Base-by-base conservation (phyloP, 2,329 filamentous ascomycete species). In the Dactylellina sp. region DNA sequence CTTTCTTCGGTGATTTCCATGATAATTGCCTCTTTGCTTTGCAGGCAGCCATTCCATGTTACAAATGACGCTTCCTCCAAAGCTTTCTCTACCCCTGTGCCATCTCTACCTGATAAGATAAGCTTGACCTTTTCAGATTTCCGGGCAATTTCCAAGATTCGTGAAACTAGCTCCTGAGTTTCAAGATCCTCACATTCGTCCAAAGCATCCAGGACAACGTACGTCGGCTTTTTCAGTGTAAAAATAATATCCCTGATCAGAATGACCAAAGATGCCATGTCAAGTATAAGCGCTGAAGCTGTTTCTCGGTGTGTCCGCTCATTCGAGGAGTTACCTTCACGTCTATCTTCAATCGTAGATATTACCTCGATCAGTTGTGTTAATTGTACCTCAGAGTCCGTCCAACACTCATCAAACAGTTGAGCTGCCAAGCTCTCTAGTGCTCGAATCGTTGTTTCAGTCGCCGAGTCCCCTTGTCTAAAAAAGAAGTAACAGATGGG, bases 401-500 rank as follows among this genome's bases (percentile, higher is more conserved):
- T 47, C 28, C 66, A 22, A n/a, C 61, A 66, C 22, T 74, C 70
- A 14, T 74, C 61, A 16, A 74, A 74, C 18, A 74, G 16, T n/a
- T 74, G 70, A 14, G 70, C 25, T 1, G 56, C 60, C 7, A 74
- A 49, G 28, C 61, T 74, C n/a, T 24, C 49, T 6, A 65, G 55
- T 12, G 70, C 70, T 1, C 70, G 60, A 7, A 32, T 18, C 9
- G n/a, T 35, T 24, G 18, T 61, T 24, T 74, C 61, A 6, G 70
- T 74, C 9, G 24, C 57, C 7, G 65, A 60, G n/a, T 74, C 70
- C n/a, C 70, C 70, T 46, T 66, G 70, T 49, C 66, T 74, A 55
- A 74, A 74, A 39, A 74, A 74, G 20, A 74, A 74, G 28, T 66
- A 74, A 3, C 61, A 49, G 7, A 74, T 37, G 1, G 61, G 46